Percentiles rank a stretch among this genome's conserved stretches.
phyloP scores from a whole-genome alignment of 176 grass and related monocot species.

The Oryza coarctata region DNA sequence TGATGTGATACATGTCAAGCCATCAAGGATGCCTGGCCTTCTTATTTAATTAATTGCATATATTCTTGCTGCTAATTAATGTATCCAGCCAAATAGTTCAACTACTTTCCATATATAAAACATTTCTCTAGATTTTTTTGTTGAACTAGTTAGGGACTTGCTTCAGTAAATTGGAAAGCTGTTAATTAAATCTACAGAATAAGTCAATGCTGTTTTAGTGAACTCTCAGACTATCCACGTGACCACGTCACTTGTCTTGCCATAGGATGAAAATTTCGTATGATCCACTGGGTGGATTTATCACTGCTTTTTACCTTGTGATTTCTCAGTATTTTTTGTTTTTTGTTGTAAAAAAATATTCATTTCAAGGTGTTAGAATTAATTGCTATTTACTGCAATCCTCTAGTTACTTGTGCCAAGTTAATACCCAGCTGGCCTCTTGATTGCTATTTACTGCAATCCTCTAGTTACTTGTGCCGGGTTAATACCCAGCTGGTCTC shows the following conservation, averaged over 20 bases:
- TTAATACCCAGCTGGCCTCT: too few relatives aligned
- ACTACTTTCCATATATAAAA: neutral
- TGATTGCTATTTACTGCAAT: too few relatives aligned
- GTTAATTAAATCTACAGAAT: neutral
- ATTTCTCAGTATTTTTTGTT: neutral
- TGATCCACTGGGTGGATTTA: neutral
- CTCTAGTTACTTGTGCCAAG: too few relatives aligned
- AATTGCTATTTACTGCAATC: too few relatives aligned
- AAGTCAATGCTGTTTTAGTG: neutral
- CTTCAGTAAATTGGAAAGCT: neutral
- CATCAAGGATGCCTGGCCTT: neutral
- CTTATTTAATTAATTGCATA: neutral
- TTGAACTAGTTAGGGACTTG: neutral
- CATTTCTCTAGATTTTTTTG: neutral
- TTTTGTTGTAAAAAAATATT: neutral
- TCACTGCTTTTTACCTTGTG: neutral
- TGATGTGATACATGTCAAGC: neutral
- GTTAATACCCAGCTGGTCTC: too few relatives aligned
- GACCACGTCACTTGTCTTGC: neutral
- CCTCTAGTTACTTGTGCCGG: too few relatives aligned
- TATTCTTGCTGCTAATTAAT: neutral
- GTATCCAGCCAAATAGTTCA: neutral
- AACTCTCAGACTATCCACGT: neutral
- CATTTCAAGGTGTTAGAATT: too few relatives aligned
- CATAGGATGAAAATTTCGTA: neutral